Percentiles rank a stretch among this genome's conserved stretches.
phyloP scores from a whole-genome alignment of 139 green algal genomes.

The Coelastrella sp. region DNA sequence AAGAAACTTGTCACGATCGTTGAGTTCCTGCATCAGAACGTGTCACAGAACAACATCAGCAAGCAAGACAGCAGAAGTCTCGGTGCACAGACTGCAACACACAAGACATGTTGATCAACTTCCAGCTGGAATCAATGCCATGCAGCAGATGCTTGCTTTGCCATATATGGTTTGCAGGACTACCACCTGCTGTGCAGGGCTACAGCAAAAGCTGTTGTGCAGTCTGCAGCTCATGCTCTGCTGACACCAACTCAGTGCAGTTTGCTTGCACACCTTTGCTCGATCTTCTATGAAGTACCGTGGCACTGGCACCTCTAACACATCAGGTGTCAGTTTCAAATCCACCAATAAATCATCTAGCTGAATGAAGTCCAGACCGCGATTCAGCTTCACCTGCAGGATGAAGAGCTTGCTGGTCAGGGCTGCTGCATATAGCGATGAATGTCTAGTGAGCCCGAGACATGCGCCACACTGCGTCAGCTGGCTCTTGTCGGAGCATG shows the following conservation, averaged over 20 bases:
- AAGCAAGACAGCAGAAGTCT: no score
- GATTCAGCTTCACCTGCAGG: conserved; percentile 77
- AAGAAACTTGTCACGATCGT: conserved; percentile 83
- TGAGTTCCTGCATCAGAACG: conserved; percentile 71
- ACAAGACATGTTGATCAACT: no score
- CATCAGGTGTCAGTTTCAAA: conserved; percentile 86
- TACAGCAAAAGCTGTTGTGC: no score
- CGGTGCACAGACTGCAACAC: no score
- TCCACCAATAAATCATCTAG: conserved; percentile 89
- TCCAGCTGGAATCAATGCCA: background rate
- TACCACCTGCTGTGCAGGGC: no score
- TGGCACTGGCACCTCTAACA: conserved; percentile 85
- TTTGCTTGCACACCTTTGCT: conserved; percentile 42
- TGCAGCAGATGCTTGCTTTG: background rate
- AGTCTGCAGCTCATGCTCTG: no score
- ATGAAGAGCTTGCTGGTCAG: no score
- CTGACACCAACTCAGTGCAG: background rate
- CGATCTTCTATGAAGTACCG: conserved; percentile 84
- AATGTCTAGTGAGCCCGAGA: no score
- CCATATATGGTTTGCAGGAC: no score
- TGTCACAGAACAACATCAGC: no score
- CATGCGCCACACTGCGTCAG: no score
- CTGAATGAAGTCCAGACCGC: conserved; percentile 79
- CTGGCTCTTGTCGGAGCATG: no score
- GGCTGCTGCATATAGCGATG: background rate